Conservation (phyloP, 352 stramenopile genomes). For the Phytophthora europaea region DNA sequence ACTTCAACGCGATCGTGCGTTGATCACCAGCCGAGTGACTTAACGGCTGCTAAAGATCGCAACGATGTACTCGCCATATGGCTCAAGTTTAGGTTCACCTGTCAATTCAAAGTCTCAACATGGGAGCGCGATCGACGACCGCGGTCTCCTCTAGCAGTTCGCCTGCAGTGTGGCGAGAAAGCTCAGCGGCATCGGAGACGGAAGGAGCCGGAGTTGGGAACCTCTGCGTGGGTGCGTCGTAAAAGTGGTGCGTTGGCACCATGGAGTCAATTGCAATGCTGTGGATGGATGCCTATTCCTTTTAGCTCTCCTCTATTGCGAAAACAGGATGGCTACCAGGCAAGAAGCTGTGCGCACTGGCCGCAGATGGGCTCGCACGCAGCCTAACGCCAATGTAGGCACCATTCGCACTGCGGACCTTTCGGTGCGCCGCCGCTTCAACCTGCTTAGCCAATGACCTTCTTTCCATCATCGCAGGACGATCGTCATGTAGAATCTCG, state of each 20-base stretch:
- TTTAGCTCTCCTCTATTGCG: not conserved
- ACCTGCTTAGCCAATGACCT: not conserved
- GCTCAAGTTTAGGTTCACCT: conserved; percentile 32
- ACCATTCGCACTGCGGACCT: not conserved
- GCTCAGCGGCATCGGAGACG: conserved; percentile 5
- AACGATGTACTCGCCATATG: conserved; percentile 33
- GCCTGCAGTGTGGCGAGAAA: conserved; percentile 10
- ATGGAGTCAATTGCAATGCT: not conserved
- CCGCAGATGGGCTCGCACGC: not conserved
- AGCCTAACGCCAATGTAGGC: not conserved
- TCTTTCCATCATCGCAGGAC: conserved; percentile 1
- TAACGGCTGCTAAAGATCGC: conserved; percentile 27
- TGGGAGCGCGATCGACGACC: conserved; percentile 19
- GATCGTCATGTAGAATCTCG: conserved; percentile 24
- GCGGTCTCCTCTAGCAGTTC: conserved; percentile 24
- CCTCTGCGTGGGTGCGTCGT: conserved; percentile 11
- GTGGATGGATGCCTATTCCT: not conserved
- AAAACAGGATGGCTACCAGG: not conserved
- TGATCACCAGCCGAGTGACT: conserved; percentile 9
- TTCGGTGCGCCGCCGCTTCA: not conserved
- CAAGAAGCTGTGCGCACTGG: not conserved
- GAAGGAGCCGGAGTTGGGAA: conserved; percentile 22
- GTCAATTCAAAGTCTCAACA: conserved; percentile 1
- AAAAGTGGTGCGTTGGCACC: conserved; percentile 6
- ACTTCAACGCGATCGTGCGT: conserved; percentile 1